Evolutionary conservation across 805 yeast species (phyloP).

Genomic region (Wickerhamiella dianesei): DNA sequence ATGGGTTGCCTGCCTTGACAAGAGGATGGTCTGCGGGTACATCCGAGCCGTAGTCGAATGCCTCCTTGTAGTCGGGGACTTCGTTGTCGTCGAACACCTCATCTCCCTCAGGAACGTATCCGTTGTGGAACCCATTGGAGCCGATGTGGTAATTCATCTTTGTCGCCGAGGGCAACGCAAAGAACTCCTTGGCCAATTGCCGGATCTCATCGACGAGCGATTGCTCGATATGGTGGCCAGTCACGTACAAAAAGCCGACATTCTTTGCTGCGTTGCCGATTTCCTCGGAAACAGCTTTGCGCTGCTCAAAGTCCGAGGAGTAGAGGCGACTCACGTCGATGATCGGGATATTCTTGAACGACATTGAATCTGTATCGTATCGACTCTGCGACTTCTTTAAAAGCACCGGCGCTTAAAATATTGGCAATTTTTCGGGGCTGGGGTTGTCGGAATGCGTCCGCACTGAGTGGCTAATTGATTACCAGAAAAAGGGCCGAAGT

Average conservation of each 20-base stretch:
- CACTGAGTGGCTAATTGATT: too few species aligned
- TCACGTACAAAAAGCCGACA: slow-evolving; percentile 40
- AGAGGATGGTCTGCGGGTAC: slow-evolving; percentile 22
- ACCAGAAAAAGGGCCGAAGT: too few species aligned
- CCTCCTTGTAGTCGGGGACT: slow-evolving; percentile 45
- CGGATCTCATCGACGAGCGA: slow-evolving; percentile 24
- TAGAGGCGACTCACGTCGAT: not conserved
- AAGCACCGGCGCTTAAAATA: too few species aligned
- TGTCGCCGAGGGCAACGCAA: slow-evolving; percentile 34
- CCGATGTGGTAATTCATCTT: slow-evolving; percentile 29
- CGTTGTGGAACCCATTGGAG: slow-evolving; percentile 32
- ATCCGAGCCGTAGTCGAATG: slow-evolving; percentile 37
- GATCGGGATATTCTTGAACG: not conserved
- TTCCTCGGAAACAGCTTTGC: slow-evolving; percentile 7
- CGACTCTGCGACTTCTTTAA: too few species aligned
- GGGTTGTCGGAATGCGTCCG: too few species aligned
- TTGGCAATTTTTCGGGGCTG: too few species aligned
- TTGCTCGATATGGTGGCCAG: slow-evolving; percentile 25
- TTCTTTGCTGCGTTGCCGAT: slow-evolving; percentile 35
- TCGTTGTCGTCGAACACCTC: not conserved
- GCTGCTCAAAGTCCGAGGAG: slow-evolving; percentile 4
- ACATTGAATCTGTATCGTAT: too few species aligned
- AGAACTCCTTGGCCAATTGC: slow-evolving; percentile 29
- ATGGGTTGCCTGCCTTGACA: slow-evolving; percentile 22
- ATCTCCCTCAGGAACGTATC: not conserved